Conservation (phyloP, 2,329 filamentous ascomycete species). For the Fusarium nematophilum region DNA sequence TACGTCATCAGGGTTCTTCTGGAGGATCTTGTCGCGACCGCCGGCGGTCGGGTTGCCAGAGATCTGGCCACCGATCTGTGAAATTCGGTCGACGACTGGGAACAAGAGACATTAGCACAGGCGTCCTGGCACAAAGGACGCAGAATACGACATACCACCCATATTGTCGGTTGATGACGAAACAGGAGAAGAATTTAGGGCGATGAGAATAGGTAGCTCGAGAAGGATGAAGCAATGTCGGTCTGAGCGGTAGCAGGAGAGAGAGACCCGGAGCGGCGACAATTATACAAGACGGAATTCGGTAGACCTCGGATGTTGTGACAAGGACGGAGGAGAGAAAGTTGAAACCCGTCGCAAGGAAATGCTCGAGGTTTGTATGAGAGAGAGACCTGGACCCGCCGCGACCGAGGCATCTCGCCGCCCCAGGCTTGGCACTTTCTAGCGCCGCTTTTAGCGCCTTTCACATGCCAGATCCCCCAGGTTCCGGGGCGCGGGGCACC, state of each 20-base stretch:
- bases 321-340: constrained; percentile 22
- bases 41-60: constrained; percentile 67
- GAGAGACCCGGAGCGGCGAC: constrained; percentile 3
- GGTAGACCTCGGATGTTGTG: constrained; percentile 45
- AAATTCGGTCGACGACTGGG: constrained; percentile 67
- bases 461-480: constrained; percentile 48
- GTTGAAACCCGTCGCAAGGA: constrained; percentile 28
- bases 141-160: constrained; percentile 50
- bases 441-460: constrained; percentile 43
- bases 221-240: constrained; percentile 9
- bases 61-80: constrained; percentile 72
- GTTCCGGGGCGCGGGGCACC: constrained; percentile 38
- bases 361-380: constrained; percentile 20
- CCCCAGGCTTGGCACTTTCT: constrained; percentile 37
- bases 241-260: constrained; percentile 5
- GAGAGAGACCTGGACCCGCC: constrained; percentile 35
- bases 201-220: constrained; percentile 17
- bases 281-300: constrained; percentile 33
- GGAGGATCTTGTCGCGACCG: constrained; percentile 66
- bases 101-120: constrained; percentile 16
- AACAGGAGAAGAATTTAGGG: constrained; percentile 10
- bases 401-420: constrained; percentile 49
- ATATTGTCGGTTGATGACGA: constrained; percentile 43
- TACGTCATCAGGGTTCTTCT: constrained; percentile 77
- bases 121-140: neutral